These are phyloP conservation scores for Clitoria ternatea DNA, from an alignment of 306 rosid genomes.

Conservation along the genomic window DNA sequence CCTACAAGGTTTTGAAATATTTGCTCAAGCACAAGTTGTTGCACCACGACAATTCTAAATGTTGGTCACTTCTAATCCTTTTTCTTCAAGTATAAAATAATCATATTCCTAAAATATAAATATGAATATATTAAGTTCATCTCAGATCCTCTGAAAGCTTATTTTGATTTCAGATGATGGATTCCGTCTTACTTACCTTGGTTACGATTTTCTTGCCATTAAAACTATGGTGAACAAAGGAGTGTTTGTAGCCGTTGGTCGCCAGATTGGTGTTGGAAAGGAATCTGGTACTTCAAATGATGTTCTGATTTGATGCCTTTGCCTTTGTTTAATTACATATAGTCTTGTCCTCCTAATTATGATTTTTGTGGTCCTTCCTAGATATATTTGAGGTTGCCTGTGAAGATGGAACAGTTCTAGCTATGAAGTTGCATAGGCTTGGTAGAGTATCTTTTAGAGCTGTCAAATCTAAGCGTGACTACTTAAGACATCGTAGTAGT, in stretches of 20 bases:
- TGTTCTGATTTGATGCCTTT: not conserved
- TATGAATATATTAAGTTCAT: not conserved
- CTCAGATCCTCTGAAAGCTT: not conserved
- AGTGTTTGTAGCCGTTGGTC: constrained; percentile 79
- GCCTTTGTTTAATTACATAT: not conserved
- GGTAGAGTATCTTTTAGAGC: constrained; percentile 94
- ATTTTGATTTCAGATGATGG: constrained; percentile 70
- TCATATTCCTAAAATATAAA: not conserved
- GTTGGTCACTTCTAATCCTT: constrained; percentile 39
- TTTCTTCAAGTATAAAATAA: not conserved
- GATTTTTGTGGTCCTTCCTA: constrained; percentile 27
- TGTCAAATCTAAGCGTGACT: constrained; percentile 94
- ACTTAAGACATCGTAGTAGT: constrained; percentile 81
- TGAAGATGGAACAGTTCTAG: constrained; percentile 83
- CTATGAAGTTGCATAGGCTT: constrained; percentile 87
- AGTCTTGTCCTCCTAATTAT: not conserved
- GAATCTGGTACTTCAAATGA: constrained; percentile 63
- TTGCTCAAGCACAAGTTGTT: constrained; percentile 81
- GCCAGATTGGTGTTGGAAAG: constrained; percentile 96
- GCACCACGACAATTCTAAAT: constrained; percentile 91
- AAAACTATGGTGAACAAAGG: constrained; percentile 88
- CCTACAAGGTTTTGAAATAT: constrained; percentile 80
- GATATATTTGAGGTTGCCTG: constrained; percentile 92
- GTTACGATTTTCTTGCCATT: constrained; percentile 96
- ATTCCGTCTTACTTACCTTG: constrained; percentile 89